Evolutionary conservation across 768 basidiomycete genomes (phyloP).

Genomic region (Kwoniella pini): DNA sequence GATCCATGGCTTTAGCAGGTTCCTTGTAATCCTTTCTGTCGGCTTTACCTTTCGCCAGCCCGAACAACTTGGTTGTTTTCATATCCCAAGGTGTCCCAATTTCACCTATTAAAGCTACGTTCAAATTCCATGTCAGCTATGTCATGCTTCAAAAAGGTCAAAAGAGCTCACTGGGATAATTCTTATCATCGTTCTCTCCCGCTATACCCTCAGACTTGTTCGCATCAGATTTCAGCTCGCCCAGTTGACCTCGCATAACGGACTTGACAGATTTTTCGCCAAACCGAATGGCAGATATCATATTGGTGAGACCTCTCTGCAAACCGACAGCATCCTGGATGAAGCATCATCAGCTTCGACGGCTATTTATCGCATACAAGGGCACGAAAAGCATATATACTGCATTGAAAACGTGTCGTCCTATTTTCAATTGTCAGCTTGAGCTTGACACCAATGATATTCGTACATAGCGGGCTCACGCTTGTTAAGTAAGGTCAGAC

Average conservation of each 20-base stretch:
- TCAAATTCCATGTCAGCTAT: background rate
- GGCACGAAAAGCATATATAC: slow-evolving; percentile 51
- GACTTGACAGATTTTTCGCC: slow-evolving; percentile 78
- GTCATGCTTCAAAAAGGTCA: too few species aligned
- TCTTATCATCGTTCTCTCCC: slow-evolving; percentile 11
- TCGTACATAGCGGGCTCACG: slow-evolving; percentile 60
- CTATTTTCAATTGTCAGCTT: slow-evolving; percentile 9
- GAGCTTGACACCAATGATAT: background rate
- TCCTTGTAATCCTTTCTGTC: slow-evolving; percentile 37
- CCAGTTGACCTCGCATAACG: slow-evolving; percentile 77
- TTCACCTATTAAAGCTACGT: slow-evolving; percentile 55
- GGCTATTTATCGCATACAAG: background rate
- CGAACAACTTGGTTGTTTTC: slow-evolving; percentile 71
- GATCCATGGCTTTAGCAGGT: slow-evolving; percentile 43
- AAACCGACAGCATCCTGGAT: slow-evolving; percentile 66
- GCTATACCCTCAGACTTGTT: slow-evolving; percentile 26
- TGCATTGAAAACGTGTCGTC: slow-evolving; percentile 80
- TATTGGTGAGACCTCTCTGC: slow-evolving; percentile 67
- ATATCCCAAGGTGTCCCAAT: slow-evolving; percentile 87
- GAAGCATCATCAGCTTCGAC: background rate
- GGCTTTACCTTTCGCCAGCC: slow-evolving; percentile 42
- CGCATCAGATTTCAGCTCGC: slow-evolving; percentile 75
- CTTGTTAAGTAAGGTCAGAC: slow-evolving; percentile 84
- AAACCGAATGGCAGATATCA: slow-evolving; percentile 71
- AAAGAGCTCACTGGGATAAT: slow-evolving; percentile 34